Base-by-base conservation (phyloP, 768 basidiomycete genomes). In the Sporobolomyces pararoseus region DNA sequence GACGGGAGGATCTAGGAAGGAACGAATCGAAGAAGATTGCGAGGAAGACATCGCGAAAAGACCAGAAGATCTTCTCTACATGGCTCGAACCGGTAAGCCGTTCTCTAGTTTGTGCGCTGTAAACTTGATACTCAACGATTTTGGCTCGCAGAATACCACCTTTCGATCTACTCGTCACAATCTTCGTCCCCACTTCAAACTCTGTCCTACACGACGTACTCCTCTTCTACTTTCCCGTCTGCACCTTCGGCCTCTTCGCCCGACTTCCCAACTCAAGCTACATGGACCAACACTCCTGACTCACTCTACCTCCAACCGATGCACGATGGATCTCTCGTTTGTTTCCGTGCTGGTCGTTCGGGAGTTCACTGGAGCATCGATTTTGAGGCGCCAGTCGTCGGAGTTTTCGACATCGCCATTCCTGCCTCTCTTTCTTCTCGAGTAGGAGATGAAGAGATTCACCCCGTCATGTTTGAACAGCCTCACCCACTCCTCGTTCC, bases 121-220 rank as follows among this genome's bases (percentile, higher is more conserved):
- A n/a, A n/a, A n/a, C n/a, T n/a, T n/a, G n/a, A n/a, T n/a, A n/a
- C n/a, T n/a, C n/a, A n/a, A n/a, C n/a, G n/a, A n/a, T n/a, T n/a
- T n/a, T n/a, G n/a, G n/a, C n/a, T n/a, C n/a, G 75, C 79, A 91
- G 95, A 97, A 77, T 97, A 97, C 76, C 86, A 90, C 69, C 86
- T 99, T 64, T 85, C 89, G 47, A 93, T 97, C 61, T 86, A 87
- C 79, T 84, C 87, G 19, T 84, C 85, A 27, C 82, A 84, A 0
- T 75, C 80, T 27, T 76, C 81, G 2, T 69, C 79, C 83, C 27
- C 66, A 32, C 81, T 86, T 17, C 95, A 97, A 75, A 89, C 89
- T 62, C 84, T 98, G 21, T 86, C 87, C 0, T 96, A 93, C 79
- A 95, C 94, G 0, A 86, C 88, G 0, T 97, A 97, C 79, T 91